phyloP scores from a whole-genome alignment of 352 stramenopile genomes.

The Phytophthora pseudosyringae region DNA sequence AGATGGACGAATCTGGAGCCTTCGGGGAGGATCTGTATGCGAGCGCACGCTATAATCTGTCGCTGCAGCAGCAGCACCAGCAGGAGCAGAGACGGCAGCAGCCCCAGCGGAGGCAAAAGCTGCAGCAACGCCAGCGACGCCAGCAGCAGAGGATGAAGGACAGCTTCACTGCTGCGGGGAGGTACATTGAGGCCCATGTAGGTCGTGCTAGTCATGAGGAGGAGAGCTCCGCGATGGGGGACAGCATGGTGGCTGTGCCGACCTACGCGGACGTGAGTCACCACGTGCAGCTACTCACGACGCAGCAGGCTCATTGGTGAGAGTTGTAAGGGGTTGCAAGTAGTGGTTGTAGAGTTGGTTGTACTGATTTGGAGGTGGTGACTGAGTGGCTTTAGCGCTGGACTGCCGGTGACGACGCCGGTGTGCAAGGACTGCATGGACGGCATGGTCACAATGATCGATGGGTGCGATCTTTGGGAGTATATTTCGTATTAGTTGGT shows the following conservation, averaged over 20 bases:
- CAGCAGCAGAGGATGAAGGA: conserved; percentile 39
- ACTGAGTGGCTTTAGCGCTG: conserved; percentile 37
- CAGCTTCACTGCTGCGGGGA: conserved; percentile 28
- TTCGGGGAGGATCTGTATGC: conserved; percentile 48
- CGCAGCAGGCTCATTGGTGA: conserved; percentile 75
- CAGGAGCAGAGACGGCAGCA: conserved; percentile 38
- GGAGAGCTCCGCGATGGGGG: conserved; percentile 39
- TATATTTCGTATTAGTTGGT: not conserved
- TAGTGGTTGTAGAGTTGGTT: not conserved
- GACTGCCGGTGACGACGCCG: conserved; percentile 64
- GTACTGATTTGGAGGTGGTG: conserved; percentile 2
- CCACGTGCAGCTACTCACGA: conserved; percentile 73
- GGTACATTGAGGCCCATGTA: conserved; percentile 34
- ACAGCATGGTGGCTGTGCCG: conserved; percentile 68
- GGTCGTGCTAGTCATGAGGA: conserved; percentile 27
- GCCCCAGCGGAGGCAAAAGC: conserved; percentile 33
- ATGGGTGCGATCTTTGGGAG: conserved; percentile 41
- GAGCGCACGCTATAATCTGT: conserved; percentile 53
- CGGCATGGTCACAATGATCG: conserved; percentile 74
- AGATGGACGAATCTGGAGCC: conserved; percentile 40
- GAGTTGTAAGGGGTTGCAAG: not conserved
- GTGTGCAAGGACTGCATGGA: conserved; percentile 82
- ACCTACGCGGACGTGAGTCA: conserved; percentile 80
- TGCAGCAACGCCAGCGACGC: conserved; percentile 28
- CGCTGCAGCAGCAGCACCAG: conserved; percentile 49